Conservation (phyloP, 495 filamentous ascomycete genomes). For the Sabuloglossum arenarium region DNA sequence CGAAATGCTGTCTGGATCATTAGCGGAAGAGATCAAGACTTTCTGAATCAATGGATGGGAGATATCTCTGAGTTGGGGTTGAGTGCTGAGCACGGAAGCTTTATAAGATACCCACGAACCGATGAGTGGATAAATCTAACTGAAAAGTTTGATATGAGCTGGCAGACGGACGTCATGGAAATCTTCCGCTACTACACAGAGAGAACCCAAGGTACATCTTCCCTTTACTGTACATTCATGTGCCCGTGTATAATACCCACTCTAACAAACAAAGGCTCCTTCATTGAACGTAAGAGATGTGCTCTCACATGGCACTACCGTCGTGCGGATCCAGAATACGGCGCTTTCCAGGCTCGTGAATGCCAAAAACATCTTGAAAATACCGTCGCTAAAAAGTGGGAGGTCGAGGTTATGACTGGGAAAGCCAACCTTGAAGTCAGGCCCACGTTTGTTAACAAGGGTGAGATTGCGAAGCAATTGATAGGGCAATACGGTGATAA, state of each 20-base stretch:
- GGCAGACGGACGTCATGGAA: slow-evolving; percentile 63
- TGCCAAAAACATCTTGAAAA: slow-evolving; percentile 57
- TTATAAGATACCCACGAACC: slow-evolving; percentile 54
- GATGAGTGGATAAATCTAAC: slow-evolving; percentile 73
- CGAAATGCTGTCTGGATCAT: slow-evolving; percentile 94
- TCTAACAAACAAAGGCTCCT: slow-evolving; percentile 33
- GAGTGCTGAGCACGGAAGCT: slow-evolving; percentile 89
- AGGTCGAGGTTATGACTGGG: slow-evolving; percentile 85
- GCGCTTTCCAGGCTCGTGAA: slow-evolving; percentile 47
- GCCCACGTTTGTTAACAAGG: slow-evolving; percentile 91
- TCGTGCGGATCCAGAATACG: slow-evolving; percentile 66
- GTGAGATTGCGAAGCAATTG: slow-evolving; percentile 67
- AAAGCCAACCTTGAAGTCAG: slow-evolving; percentile 95
- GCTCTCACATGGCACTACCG: slow-evolving; percentile 96
- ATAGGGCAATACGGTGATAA: slow-evolving; percentile 32
- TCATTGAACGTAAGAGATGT: slow-evolving; percentile 79
- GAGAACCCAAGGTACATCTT: slow-evolving; percentile 43
- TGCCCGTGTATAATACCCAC: slow-evolving; percentile 8
- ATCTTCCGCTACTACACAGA: slow-evolving; percentile 74
- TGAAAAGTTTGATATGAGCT: slow-evolving; percentile 64
- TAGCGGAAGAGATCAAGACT: slow-evolving; percentile 75
- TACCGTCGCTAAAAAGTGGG: slow-evolving; percentile 53
- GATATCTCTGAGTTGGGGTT: slow-evolving; percentile 69
- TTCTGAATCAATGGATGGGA: slow-evolving; percentile 70
- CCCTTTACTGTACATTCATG: background rate